Percentiles rank a stretch among this genome's conserved stretches.
These are phyloP conservation scores for Didymella arachidicola DNA, from an alignment of 2,329 filamentous ascomycete genomes.

Conservation along the genomic window DNA sequence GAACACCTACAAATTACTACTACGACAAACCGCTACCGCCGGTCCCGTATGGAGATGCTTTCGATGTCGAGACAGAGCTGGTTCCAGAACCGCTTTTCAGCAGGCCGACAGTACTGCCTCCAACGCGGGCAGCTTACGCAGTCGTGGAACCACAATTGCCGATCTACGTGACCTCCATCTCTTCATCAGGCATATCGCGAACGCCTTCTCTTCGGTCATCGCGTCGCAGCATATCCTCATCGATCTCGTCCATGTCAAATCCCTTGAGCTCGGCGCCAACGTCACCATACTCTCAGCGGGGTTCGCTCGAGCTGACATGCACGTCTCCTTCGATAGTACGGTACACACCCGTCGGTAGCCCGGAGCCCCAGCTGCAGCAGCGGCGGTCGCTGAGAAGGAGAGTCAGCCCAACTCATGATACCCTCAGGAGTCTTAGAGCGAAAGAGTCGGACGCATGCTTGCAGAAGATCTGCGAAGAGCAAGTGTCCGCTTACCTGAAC, in stretches of 20 bases:
- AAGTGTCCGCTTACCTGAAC: constrained; percentile 41
- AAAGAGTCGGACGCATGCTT: constrained; percentile 48
- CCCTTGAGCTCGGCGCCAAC: constrained; percentile 13
- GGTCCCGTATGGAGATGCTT: constrained; percentile 11
- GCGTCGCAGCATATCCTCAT: constrained; percentile 13
- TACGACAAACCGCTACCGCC: constrained; percentile 27
- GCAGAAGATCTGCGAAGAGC: constrained; percentile 42
- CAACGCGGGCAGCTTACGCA: constrained; percentile 30
- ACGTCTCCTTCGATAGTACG: constrained; percentile 12
- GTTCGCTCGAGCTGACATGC: constrained; percentile 14
- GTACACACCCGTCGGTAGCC: constrained; percentile 18
- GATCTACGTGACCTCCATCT: constrained; percentile 23
- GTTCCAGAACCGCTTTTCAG: constrained; percentile 41
- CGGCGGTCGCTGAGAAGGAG: constrained; percentile 25
- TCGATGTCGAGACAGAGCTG: constrained; percentile 27
- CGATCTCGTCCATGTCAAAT: constrained; percentile 9
- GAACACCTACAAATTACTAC: constrained; percentile 13
- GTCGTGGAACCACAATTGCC: constrained; percentile 32
- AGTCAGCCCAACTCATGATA: constrained; percentile 28
- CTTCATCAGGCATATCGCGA: constrained; percentile 4
- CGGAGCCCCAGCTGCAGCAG: constrained; percentile 21
- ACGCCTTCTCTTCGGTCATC: constrained; percentile 15
- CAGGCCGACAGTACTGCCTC: constrained; percentile 28
- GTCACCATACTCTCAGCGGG: constrained; percentile 11
- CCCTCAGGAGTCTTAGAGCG: constrained; percentile 42